phyloP scores from a whole-genome alignment of 2,329 filamentous ascomycete species.

The Aspergillus ibericus region DNA sequence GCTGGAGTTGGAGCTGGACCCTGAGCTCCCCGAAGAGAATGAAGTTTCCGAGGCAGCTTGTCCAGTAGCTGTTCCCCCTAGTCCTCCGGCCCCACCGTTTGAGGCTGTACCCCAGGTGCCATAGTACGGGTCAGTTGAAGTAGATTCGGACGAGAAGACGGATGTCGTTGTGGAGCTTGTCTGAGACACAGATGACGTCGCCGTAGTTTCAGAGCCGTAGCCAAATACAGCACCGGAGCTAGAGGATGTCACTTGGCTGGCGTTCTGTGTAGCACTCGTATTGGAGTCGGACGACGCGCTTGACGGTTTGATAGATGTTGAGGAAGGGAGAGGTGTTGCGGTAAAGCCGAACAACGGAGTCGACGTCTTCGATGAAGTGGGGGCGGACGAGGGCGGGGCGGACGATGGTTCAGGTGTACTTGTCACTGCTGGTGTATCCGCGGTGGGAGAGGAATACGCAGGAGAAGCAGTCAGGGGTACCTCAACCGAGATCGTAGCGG shows the following conservation, averaged over 20 bases:
- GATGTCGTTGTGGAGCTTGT: constrained; percentile 3
- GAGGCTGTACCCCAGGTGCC: constrained; percentile 1
- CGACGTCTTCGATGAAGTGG: not conserved
- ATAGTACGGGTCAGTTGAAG: constrained; percentile 3
- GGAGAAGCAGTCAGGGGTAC: constrained; percentile 6
- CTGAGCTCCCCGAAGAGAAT: constrained; percentile 9
- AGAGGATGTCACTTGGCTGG: not conserved
- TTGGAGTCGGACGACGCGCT: not conserved
- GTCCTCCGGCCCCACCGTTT: constrained; percentile 14
- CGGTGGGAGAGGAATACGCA: constrained; percentile 10
- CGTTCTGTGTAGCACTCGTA: not conserved
- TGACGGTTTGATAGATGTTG: not conserved
- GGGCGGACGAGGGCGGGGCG: not conserved
- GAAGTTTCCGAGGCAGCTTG: constrained; percentile 6
- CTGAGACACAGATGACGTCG: not conserved
- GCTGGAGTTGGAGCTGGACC: constrained; percentile 6
- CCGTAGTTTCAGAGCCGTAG: not conserved
- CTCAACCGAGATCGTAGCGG: constrained; percentile 6
- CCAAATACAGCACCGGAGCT: not conserved
- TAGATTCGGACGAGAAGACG: constrained; percentile 1
- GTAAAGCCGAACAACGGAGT: not conserved
- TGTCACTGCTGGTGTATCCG: constrained; percentile 13
- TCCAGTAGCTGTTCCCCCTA: constrained; percentile 8
- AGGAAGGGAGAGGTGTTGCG: not conserved
- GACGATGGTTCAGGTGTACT: not conserved